These are phyloP conservation scores for Pseudozyma sp. DNA, from an alignment of 1,284 basidiomycete species.

Conservation along the genomic window DNA sequence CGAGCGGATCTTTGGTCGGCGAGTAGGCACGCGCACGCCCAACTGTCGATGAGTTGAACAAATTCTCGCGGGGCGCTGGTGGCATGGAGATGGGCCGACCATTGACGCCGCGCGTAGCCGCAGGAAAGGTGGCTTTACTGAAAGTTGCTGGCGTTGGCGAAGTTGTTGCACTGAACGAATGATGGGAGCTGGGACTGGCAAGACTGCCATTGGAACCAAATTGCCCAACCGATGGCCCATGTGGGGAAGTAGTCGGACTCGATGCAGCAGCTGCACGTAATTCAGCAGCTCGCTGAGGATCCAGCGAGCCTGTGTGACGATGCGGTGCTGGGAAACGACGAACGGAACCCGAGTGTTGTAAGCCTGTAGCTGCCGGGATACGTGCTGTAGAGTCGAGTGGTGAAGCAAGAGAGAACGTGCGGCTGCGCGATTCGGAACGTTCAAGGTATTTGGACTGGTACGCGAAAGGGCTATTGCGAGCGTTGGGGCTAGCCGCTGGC, in stretches of 20 bases:
- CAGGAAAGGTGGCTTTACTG: slow-evolving; percentile 40
- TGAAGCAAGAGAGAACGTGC: slow-evolving; percentile 55
- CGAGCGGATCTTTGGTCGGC: slow-evolving; percentile 44
- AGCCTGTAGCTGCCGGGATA: slow-evolving; percentile 21
- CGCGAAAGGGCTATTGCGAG: slow-evolving; percentile 57
- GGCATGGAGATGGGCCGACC: slow-evolving; percentile 59
- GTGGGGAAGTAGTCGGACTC: slow-evolving; percentile 26
- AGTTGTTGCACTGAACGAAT: slow-evolving; percentile 21
- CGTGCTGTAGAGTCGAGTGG: slow-evolving; percentile 14
- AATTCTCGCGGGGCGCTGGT: slow-evolving; percentile 51
- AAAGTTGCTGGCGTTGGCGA: slow-evolving; percentile 35
- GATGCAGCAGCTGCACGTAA: slow-evolving; percentile 33
- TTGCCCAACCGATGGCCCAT: slow-evolving; percentile 3
- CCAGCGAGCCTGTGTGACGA: slow-evolving; percentile 59
- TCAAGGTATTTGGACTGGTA: slow-evolving; percentile 65
- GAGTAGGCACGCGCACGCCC: slow-evolving; percentile 39
- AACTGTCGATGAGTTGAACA: slow-evolving; percentile 43
- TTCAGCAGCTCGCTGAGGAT: slow-evolving; percentile 49
- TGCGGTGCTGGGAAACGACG: slow-evolving; percentile 58
- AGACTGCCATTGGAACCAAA: slow-evolving; percentile 48
- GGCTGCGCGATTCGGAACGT: slow-evolving; percentile 56
- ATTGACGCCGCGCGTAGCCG: slow-evolving; percentile 31
- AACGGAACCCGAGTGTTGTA: slow-evolving; percentile 50
- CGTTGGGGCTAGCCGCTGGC: slow-evolving; percentile 51
- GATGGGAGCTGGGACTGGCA: slow-evolving; percentile 31